Conservation (phyloP, 164 flowering plant genomes). For the Cinnamomum chago region DNA sequence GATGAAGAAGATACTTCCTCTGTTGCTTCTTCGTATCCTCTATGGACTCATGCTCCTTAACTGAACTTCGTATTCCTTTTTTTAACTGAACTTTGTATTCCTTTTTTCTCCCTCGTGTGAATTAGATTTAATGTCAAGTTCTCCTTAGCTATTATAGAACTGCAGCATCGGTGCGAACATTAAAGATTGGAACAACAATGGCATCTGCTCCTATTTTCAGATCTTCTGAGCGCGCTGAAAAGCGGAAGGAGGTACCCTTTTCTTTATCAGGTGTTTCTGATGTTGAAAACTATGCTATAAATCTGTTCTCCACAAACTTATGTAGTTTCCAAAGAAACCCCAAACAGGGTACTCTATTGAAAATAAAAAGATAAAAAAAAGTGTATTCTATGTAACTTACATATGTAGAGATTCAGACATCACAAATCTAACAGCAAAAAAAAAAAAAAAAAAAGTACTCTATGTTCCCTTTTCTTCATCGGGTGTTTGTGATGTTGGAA, state of each 20-base stretch:
- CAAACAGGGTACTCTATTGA: no score
- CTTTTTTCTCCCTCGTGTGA: neutral
- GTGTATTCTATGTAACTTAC: no score
- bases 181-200: slow-evolving; percentile 46
- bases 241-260: slow-evolving; percentile 44
- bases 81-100: neutral
- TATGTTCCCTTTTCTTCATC: slow-evolving; percentile 11
- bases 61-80: neutral
- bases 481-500: neutral
- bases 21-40: slow-evolving; percentile 89
- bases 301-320: no score
- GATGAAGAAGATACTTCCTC: slow-evolving; percentile 89
- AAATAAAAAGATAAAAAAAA: no score
- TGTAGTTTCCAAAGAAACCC: no score
- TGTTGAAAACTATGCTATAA: neutral
- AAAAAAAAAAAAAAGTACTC: no score
- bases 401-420: no score
- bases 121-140: neutral
- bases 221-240: slow-evolving; percentile 70
- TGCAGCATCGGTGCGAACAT: slow-evolving; percentile 45
- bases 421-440: no score
- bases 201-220: slow-evolving; percentile 73
- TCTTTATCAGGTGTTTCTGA: neutral
- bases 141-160: slow-evolving; percentile 37
- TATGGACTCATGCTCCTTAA: neutral